Base-by-base conservation (phyloP, 1,139 yeast species). In the Lizanozyma gosingica region DNA sequence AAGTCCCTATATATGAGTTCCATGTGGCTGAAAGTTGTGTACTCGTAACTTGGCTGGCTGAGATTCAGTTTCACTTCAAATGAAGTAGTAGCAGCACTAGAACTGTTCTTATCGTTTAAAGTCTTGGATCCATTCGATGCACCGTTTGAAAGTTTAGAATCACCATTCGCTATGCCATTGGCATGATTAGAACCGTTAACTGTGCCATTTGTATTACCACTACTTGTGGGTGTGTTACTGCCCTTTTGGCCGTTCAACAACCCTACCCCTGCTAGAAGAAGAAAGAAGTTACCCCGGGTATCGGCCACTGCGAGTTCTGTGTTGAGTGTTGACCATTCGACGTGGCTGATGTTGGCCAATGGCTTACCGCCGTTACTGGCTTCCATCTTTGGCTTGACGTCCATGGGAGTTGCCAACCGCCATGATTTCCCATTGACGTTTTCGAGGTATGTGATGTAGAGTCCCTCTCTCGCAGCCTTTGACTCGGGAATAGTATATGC, bases 381-480 rank as follows among this genome's bases (percentile, higher is more conserved):
- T 8, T 39, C 42, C 1, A 67, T 61, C 38, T 62, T 63, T 18
- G 69, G 55, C 27, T 55, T 50, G 37, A 74, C 57, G 15, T 63
- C 61, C 38, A 69, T 74, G 4, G 80, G 74, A 3, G 70, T 65
- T 0, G 87, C 80, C 43, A 83, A 59, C 48, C 74, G 78, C 92
- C 94, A 83, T 17, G 65, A 54, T 34, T 66, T 65, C 0, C 90
- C 92, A 50, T 80, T 77, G 14, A 72, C 56, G 47, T 84, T 78
- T 47, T 77, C 83, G 40, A 83, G 56, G 55, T 79, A 78, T 2
- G 88, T 76, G 45, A 83, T 61, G 40, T 64, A 60, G 35, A 83
- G 55, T 45, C 61, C 66, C 40, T 61, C 54, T 35, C 54, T 56
- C n/a, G 49, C 40, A 15, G 49, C 41, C 27, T 47, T 38, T 2